These are phyloP conservation scores for Trichosanthes truncata DNA, from an alignment of 306 rosid genomes.

Conservation along the genomic window DNA sequence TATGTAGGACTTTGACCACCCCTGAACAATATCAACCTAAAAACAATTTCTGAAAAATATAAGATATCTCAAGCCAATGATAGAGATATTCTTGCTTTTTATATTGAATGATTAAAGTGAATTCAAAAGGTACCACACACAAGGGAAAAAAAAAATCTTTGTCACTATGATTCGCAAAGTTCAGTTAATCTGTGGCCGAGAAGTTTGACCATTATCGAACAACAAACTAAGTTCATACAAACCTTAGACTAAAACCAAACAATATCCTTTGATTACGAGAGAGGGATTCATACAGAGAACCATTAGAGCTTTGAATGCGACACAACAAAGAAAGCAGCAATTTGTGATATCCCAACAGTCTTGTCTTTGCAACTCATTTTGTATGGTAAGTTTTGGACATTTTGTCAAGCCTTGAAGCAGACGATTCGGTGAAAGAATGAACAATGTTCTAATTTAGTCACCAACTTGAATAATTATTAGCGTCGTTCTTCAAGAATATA, in stretches of 20 bases:
- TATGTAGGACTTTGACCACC: not conserved
- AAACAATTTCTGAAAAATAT: not conserved
- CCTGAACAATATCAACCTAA: not conserved
- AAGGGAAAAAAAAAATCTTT: not conserved
- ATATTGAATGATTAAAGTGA: not conserved
- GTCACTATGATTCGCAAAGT: not conserved
- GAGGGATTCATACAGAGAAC: not conserved
- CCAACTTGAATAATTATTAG: not conserved
- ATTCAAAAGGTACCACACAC: not conserved
- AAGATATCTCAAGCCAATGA: not conserved
- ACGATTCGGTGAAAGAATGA: not conserved
- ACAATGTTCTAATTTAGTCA: not conserved
- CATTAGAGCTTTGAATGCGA: slow-evolving; percentile 4
- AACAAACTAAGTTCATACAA: not conserved
- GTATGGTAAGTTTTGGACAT: not conserved
- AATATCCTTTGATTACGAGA: not conserved
- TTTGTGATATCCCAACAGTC: slow-evolving; percentile 7
- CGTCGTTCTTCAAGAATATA: not conserved
- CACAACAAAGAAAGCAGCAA: not conserved
- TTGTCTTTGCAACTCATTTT: slow-evolving; percentile 1
- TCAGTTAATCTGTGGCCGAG: not conserved
- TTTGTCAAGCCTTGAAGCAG: not conserved
- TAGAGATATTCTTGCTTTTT: not conserved
- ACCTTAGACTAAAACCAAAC: not conserved
- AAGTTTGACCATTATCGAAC: not conserved